Evolutionary conservation across 2,329 filamentous ascomycete genomes (phyloP), one percentile per base, ranked within the genome.

Genomic region (Colletotrichum chlorophyti): DNA sequence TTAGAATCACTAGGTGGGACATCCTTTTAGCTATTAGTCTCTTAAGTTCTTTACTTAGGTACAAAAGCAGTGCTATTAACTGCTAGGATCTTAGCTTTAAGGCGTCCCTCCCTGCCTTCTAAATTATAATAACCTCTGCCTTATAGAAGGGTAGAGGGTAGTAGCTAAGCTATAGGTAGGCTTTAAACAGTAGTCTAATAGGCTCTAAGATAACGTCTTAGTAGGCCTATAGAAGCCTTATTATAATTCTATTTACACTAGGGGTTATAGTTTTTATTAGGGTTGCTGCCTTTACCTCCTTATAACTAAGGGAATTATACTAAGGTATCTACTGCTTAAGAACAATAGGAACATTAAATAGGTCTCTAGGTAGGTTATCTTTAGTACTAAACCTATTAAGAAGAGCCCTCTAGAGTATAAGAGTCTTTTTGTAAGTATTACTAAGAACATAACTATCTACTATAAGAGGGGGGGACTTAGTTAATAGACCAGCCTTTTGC

Each of bases 21-120:
- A 51, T 41, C 26, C 47, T 51, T 32, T 23, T 32, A 5, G 37
- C 53, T 27, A 61, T 42, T 2, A 61, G 37, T 17, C 61, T 29
- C 32, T 63, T 41, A 12, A 62, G 51, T 3, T 49, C 53, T 43
- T 63, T 59, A 14, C 53, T 32, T 8, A 63, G 27, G 31, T 40
- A 63, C 8, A 41, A 62, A 9, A 63, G 46, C 17, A 63, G 53
- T 11, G 58, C 29, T 34, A 63, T 63, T 15, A 45, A 58, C 17
- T 50, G 47, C 43, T 29, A 63, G 9, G 34, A 51, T 17, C 50
- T 21, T 12, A 11, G 35, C 11, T 12, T 17, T 4, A 15, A 35
- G 32, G 14, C 10, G 32, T 35, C 32, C n/a, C n/a, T n/a, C 11
- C 46, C 46, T n/a, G 15, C n/a, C 35, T 63, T 63, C 11, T 32